A percentile compares a stretch with the other conserved stretches of the same genome.
Conservation (phyloP, 75 land plant genomes). For the Cunninghamia lanceolata region DNA sequence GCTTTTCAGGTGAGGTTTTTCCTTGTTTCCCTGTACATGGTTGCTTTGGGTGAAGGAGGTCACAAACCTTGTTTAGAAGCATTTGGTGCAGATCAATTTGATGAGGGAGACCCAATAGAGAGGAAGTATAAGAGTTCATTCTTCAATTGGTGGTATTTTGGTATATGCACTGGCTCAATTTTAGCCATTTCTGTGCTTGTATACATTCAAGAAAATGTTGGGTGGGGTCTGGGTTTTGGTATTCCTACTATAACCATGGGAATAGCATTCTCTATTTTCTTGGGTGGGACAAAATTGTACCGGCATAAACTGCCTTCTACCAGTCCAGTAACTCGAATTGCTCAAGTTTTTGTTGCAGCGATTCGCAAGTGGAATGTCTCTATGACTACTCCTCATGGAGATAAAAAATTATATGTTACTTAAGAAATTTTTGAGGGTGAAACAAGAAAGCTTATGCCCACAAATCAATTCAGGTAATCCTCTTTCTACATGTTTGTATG, state of each 20-base stretch:
- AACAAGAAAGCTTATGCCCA: not conserved
- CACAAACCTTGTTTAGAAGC: conserved; percentile 80
- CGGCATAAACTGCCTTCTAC: conserved; percentile 10
- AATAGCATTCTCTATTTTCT: conserved; percentile 32
- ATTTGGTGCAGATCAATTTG: conserved; percentile 83
- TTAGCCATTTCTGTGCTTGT: conserved; percentile 22
- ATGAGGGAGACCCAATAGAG: conserved; percentile 31
- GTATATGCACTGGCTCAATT: conserved; percentile 22
- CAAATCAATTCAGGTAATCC: conserved; percentile 15
- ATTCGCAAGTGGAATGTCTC: conserved; percentile 17
- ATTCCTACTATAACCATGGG: conserved; percentile 33
- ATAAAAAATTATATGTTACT: not conserved
- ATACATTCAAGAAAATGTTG: conserved; percentile 54
- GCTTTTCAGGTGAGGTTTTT: conserved; percentile 23
- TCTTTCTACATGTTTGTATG: not conserved
- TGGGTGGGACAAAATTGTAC: conserved; percentile 41
- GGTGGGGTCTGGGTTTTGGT: conserved; percentile 61
- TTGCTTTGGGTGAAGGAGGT: conserved; percentile 57
- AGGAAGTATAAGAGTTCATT: no score
- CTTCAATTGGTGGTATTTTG: conserved; percentile 49
- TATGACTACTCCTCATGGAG: conserved; percentile 16
- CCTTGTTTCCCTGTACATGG: conserved; percentile 38
- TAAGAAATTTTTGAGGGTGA: not conserved
- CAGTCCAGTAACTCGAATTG: not conserved
- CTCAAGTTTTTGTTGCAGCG: no score